Base-by-base conservation (phyloP, 768 basidiomycete species). In the Mycena indigotica region DNA sequence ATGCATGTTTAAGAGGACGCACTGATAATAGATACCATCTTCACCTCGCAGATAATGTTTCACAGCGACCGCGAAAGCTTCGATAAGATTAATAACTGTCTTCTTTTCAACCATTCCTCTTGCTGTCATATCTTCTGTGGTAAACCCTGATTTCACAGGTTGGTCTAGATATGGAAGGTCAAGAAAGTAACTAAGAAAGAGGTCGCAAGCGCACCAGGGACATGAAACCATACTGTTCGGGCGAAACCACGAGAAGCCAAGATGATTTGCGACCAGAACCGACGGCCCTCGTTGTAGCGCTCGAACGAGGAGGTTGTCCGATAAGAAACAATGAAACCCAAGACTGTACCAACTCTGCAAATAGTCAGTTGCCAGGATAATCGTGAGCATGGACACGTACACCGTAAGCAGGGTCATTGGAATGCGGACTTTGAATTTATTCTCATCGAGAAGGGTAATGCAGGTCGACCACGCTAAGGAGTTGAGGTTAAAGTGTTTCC, bases 291-390 rank as follows among this genome's bases (percentile, higher is more conserved):
- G 56, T 89, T 89, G 69, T 89, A 89, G n/a, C 86, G 74, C 67
- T 88, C 87, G 63, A 87, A 88, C 35, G 85, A 86, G 4, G 87
- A 84, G 8, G 85, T 88, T 8, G 87, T 88, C 56, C 87, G 69
- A 68, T 87, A 88, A 0, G 86, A 86, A 51, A 89, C 83, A 29
- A 89, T 81, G 61, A 89, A 89, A 78, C 88, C 88, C 23, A 89
- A 75, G 1, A 89, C 85, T 3, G 86, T 88, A 79, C 88, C 79
- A 46, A 78, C 63, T n/a, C 73, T 80, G 60, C 3, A 40, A 4
- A 16, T 10, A n/a, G 38, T 54, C 40, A 53, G 46, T 10, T n/a
- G 52, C n/a, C 56, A 25, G n/a, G 41, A 28, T 10, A 23, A 35
- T 17, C 32, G 32, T 35, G 32, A 35, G 32, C 32, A 35, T n/a